Percentiles rank a stretch among this genome's conserved stretches.
phyloP scores from a whole-genome alignment of 257 asterid genomes.

The Solanum acaule region DNA sequence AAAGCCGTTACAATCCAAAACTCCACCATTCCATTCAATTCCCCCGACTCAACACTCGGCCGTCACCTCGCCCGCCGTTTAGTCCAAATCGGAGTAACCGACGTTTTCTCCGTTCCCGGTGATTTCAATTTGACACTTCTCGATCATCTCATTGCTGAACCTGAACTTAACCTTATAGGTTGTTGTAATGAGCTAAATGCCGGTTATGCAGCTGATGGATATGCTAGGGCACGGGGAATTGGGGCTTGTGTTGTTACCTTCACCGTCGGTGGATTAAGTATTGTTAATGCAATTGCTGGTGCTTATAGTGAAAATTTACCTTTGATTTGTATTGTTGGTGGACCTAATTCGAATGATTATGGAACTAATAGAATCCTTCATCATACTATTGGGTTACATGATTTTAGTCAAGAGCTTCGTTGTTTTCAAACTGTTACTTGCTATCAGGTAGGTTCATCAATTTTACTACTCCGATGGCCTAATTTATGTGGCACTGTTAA shows the following conservation, averaged over 20 bases:
- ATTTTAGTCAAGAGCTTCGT: slow-evolving; percentile 76
- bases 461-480: neutral
- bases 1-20: slow-evolving; percentile 29
- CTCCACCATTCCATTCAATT: slow-evolving; percentile 16
- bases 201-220: slow-evolving; percentile 84
- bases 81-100: slow-evolving; percentile 54
- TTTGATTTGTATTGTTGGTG: slow-evolving; percentile 71
- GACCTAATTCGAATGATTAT: slow-evolving; percentile 74
- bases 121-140: slow-evolving; percentile 68
- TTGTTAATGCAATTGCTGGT: slow-evolving; percentile 78
- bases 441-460: slow-evolving; percentile 34
- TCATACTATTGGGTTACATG: slow-evolving; percentile 79
- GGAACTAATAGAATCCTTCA: slow-evolving; percentile 70
- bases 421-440: slow-evolving; percentile 86
- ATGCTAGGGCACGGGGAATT: slow-evolving; percentile 78
- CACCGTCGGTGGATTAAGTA: slow-evolving; percentile 78
- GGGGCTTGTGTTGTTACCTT: slow-evolving; percentile 86
- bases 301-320: slow-evolving; percentile 88
- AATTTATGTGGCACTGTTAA: neutral
- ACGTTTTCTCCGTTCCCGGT: slow-evolving; percentile 74
- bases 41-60: slow-evolving; percentile 62
- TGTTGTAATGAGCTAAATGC: slow-evolving; percentile 92
- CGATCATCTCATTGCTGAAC: slow-evolving; percentile 67
- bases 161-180: slow-evolving; percentile 63
- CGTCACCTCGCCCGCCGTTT: slow-evolving; percentile 89